Evolutionary conservation across 164 flowering plant species (phyloP).

Genomic region (Litsea cubeba): DNA sequence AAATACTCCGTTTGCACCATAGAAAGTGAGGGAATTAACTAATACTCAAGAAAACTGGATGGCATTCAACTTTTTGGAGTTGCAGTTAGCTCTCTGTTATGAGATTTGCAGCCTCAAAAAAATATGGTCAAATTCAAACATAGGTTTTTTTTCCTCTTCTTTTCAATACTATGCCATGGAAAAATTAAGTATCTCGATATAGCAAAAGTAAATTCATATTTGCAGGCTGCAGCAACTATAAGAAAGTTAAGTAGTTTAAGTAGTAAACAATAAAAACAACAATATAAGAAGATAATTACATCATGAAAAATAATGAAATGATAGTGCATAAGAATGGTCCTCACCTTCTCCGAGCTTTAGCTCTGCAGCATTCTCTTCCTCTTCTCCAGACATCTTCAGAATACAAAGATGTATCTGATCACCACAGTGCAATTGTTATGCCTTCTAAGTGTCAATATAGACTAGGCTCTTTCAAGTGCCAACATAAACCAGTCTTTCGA

Average conservation of each 20-base stretch:
- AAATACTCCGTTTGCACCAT: too few relatives aligned
- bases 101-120: not conserved
- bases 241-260: not conserved
- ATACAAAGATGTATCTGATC: not conserved
- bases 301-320: too few relatives aligned
- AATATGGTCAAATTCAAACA: not conserved
- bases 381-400: slow-evolving; percentile 79
- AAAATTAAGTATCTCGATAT: not conserved
- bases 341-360: slow-evolving; percentile 92
- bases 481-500: too few relatives aligned
- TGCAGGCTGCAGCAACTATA: not conserved
- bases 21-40: too few relatives aligned
- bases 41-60: too few relatives aligned
- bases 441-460: not conserved
- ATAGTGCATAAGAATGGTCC: not conserved
- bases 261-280: too few relatives aligned
- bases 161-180: not conserved
- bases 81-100: not conserved
- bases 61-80: too few relatives aligned
- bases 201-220: not conserved
- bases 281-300: not conserved
- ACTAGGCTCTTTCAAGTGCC: too few relatives aligned
- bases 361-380: slow-evolving; percentile 98
- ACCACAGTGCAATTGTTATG: not conserved
- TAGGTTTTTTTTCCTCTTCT: too few relatives aligned